Conservation (phyloP, 75 land plant genomes). For the Larix kaempferi region DNA sequence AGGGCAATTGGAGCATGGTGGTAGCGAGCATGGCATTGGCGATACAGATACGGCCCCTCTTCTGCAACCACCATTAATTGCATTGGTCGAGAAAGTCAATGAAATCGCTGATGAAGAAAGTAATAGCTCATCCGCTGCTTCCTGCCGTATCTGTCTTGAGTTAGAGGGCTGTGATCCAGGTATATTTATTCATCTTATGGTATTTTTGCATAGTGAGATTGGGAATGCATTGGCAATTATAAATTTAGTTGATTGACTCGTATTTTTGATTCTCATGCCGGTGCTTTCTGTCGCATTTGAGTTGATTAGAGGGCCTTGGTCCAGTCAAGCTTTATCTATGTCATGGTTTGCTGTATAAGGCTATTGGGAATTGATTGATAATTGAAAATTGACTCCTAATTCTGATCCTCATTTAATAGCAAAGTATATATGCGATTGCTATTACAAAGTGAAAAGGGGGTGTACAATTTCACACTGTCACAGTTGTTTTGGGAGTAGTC, state of each 20-base stretch:
- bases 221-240: too few species aligned
- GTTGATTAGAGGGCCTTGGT: too few species aligned
- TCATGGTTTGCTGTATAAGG: too few species aligned
- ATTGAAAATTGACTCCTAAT: not conserved
- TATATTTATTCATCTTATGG: slow-evolving; percentile 5
- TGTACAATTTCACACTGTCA: too few species aligned
- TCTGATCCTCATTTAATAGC: not conserved
- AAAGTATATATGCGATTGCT: not conserved
- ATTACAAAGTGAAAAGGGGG: too few species aligned
- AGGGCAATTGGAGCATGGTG: not conserved
- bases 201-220: too few species aligned
- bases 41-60: slow-evolving; percentile 6
- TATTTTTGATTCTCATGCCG: too few species aligned
- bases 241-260: too few species aligned
- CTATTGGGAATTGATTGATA: not conserved
- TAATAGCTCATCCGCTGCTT: slow-evolving; percentile 34
- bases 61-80: slow-evolving; percentile 3
- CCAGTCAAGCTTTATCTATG: too few species aligned
- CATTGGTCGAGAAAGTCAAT: not conserved
- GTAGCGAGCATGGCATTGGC: not conserved
- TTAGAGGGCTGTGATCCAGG: slow-evolving; percentile 48
- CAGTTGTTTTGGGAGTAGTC: too few species aligned
- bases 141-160: slow-evolving; percentile 87
- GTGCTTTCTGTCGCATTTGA: too few species aligned
- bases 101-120: slow-evolving; percentile 20